A percentile compares a stretch with the other conserved stretches of the same genome.
These are phyloP conservation scores for Bipolaris sorokiniana DNA, from an alignment of 2,329 filamentous ascomycete genomes.

Conservation along the genomic window DNA sequence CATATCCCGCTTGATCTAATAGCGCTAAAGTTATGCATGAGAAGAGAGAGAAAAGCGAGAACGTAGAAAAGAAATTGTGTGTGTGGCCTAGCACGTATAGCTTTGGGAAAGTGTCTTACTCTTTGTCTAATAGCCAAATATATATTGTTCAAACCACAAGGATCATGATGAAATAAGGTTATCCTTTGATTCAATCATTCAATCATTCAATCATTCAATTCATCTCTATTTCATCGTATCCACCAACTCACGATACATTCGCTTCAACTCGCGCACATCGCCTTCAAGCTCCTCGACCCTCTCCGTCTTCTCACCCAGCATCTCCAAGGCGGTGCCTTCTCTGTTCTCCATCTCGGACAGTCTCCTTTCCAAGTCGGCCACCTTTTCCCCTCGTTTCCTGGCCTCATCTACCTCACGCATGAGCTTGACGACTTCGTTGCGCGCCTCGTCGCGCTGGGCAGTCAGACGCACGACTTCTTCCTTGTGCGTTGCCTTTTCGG, in stretches of 20 bases:
- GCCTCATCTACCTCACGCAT: slow-evolving; percentile 86
- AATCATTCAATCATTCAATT: neutral
- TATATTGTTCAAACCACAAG: too few relatives aligned
- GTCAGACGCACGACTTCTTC: slow-evolving; percentile 84
- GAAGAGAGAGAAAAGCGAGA: too few relatives aligned
- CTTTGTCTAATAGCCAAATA: too few relatives aligned
- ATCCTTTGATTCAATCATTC: neutral
- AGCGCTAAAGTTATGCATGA: too few relatives aligned
- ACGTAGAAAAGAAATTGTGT: too few relatives aligned
- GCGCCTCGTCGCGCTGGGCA: slow-evolving; percentile 86
- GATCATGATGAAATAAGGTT: too few relatives aligned
- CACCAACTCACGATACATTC: slow-evolving; percentile 85
- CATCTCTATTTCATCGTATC: slow-evolving; percentile 8
- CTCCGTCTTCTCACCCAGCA: slow-evolving; percentile 97
- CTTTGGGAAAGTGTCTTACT: too few relatives aligned
- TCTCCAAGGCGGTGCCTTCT: slow-evolving; percentile 90
- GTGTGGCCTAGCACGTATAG: too few relatives aligned
- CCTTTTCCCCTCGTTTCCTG: slow-evolving; percentile 63
- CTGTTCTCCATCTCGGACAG: slow-evolving; percentile 72
- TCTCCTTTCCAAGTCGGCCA: slow-evolving; percentile 70
- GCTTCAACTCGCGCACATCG: slow-evolving; percentile 92
- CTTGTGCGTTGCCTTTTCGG: slow-evolving; percentile 84
- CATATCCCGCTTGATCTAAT: too few relatives aligned
- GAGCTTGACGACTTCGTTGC: slow-evolving; percentile 86
- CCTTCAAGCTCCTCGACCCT: slow-evolving; percentile 86